phyloP scores from a whole-genome alignment of 2,329 filamentous ascomycete species.

The Gnomoniopsis smithogilvyi region DNA sequence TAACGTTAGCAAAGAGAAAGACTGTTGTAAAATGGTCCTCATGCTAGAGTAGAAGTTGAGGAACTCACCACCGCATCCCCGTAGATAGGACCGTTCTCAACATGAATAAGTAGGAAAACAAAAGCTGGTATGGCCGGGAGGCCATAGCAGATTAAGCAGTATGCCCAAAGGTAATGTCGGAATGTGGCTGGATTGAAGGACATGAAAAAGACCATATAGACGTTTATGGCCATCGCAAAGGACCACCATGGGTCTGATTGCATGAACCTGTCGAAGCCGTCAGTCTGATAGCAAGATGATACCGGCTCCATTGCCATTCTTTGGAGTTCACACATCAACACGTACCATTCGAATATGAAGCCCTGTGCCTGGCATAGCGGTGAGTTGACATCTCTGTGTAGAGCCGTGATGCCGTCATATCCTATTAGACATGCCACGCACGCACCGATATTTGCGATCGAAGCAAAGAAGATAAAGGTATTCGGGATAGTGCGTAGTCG shows the following conservation, averaged over 20 bases:
- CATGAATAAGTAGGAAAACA: slow-evolving; percentile 56
- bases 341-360: slow-evolving; percentile 66
- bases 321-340: slow-evolving; percentile 9
- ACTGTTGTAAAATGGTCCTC: neutral
- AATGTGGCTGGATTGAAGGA: slow-evolving; percentile 64
- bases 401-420: slow-evolving; percentile 57
- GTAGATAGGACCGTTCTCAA: slow-evolving; percentile 41
- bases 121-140: slow-evolving; percentile 66
- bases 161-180: slow-evolving; percentile 68
- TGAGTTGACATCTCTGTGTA: slow-evolving; percentile 37
- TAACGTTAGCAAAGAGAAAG: neutral
- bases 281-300: neutral
- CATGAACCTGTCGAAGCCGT: slow-evolving; percentile 61
- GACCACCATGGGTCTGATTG: slow-evolving; percentile 75
- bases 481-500: slow-evolving; percentile 57
- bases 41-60: neutral
- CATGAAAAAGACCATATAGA: slow-evolving; percentile 67
- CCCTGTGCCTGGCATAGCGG: slow-evolving; percentile 60
- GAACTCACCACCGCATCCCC: slow-evolving; percentile 53
- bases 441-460: slow-evolving; percentile 56
- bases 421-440: slow-evolving; percentile 69
- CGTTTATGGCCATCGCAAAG: slow-evolving; percentile 78
- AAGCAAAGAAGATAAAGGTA: slow-evolving; percentile 60
- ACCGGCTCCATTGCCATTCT: neutral
- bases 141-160: slow-evolving; percentile 69